Base-by-base conservation (phyloP, 1,284 basidiomycete genomes). In the Nidula niveotomentosa region DNA sequence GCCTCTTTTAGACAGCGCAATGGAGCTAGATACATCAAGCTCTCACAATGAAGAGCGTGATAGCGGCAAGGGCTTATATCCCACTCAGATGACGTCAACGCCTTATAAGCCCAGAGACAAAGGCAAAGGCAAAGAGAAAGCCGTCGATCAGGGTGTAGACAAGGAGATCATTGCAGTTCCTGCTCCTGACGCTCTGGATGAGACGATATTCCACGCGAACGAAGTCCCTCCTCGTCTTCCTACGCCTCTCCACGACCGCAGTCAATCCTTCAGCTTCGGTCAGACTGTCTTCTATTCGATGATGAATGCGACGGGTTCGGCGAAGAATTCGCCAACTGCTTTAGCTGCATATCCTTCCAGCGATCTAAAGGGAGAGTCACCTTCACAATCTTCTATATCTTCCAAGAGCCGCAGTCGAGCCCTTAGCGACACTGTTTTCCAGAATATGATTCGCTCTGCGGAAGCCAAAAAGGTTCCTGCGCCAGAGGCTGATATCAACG, bases 401-500 rank as follows among this genome's bases (percentile, higher is more conserved):
- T 51, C 58, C 33, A 76, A 75, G 47, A 74, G 68, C 57, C 76
- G 83, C 36, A 72, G 70, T 57, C 79, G 85, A 33, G 78, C 84
- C 0, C 64, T 83, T 45, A 86, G 83, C 64, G 86, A 88, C 55
- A 83, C 81, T 1, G 76, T 84, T 9, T 84, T 86, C 68, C 80
- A 84, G 56, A 76, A 78, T 6, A 77, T 84, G 73, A 62, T 76
- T 36, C 70, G 72, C 17, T 67, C 71, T 8, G 60, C 73, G 6
- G 34, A 58, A 59, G 12, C 57, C 69, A 5, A 69, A 63, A 50
- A 41, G 15, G 39, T 15, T 41, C 61, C 30, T 30, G 30, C 63
- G 10, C 83, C 84, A 2, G 84, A 85, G 62, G 75, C 76, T 3
- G 84, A 87, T 52, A 85, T 85, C 66, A 80, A 86, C 56, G 83